A percentile compares a stretch with the other conserved stretches of the same genome.
These are phyloP conservation scores for Myriangium duriaei DNA, from an alignment of 2,329 filamentous ascomycete species.

Conservation along the genomic window DNA sequence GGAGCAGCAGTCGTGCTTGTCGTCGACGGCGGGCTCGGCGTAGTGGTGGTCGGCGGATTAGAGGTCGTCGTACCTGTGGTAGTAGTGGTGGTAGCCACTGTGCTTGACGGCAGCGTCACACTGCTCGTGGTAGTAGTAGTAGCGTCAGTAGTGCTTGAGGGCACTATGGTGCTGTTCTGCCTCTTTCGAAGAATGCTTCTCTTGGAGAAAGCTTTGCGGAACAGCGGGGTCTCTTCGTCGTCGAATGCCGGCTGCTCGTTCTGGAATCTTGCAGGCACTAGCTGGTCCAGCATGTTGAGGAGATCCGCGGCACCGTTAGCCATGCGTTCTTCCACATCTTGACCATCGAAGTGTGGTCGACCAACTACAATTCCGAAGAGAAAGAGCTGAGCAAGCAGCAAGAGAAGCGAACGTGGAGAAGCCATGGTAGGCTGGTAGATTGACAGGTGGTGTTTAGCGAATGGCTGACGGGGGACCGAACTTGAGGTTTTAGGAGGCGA, in stretches of 20 bases:
- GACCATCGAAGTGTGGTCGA: slow-evolving; percentile 1
- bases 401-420: slow-evolving; percentile 27
- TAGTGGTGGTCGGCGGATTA: slow-evolving; percentile 14
- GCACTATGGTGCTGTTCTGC: slow-evolving; percentile 8
- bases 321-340: slow-evolving; percentile 6
- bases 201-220: slow-evolving; percentile 1
- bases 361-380: slow-evolving; percentile 2
- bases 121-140: slow-evolving; percentile 4
- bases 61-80: slow-evolving; percentile 13
- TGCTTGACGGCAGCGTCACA: background rate
- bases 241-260: slow-evolving; percentile 4
- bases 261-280: slow-evolving; percentile 3
- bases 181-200: slow-evolving; percentile 7
- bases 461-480: background rate
- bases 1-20: slow-evolving; percentile 8
- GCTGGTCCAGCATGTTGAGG: slow-evolving; percentile 4
- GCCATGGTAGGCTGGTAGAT: slow-evolving; percentile 22
- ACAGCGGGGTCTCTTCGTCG: slow-evolving; percentile 1
- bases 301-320: slow-evolving; percentile 3
- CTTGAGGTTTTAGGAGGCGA: background rate
- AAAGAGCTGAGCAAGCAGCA: slow-evolving; percentile 11
- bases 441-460: slow-evolving; percentile 3
- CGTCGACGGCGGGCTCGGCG: slow-evolving; percentile 3
- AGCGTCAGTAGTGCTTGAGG: slow-evolving; percentile 2
- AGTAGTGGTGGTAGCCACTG: slow-evolving; percentile 4